Evolutionary conservation across 2,329 filamentous ascomycete genomes (phyloP).

Genomic region (Xylariales sp.): DNA sequence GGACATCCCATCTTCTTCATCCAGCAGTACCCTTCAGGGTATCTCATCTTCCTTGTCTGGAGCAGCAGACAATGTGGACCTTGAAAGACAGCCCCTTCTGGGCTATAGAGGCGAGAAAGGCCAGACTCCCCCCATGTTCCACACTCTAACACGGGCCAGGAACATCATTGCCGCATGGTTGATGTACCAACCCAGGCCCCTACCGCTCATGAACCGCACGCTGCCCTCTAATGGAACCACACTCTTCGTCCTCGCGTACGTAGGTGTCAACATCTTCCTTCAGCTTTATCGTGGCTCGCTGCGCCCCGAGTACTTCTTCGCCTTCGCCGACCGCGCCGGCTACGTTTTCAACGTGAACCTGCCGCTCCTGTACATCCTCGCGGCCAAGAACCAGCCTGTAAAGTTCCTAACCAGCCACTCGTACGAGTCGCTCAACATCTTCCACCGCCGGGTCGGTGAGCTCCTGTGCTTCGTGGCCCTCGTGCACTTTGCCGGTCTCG

Average conservation of each 20-base stretch:
- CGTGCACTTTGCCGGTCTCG: conserved; percentile 51
- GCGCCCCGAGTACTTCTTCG: conserved; percentile 44
- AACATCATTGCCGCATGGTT: conserved; percentile 25
- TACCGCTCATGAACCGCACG: conserved; percentile 52
- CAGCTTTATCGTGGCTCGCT: conserved; percentile 48
- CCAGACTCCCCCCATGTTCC: not conserved
- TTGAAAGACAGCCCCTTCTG: conserved; percentile 31
- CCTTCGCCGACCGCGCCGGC: conserved; percentile 54
- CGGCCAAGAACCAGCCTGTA: conserved; percentile 63
- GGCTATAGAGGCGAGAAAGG: not conserved
- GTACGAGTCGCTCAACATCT: conserved; percentile 62
- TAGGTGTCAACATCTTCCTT: conserved; percentile 54
- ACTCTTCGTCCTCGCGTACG: conserved; percentile 44
- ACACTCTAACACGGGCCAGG: conserved; percentile 3
- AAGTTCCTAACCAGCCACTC: conserved; percentile 57
- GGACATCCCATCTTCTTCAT: conserved; percentile 22
- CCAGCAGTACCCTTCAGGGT: conserved; percentile 27
- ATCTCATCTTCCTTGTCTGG: conserved; percentile 13
- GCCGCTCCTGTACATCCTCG: conserved; percentile 55
- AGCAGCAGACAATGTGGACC: conserved; percentile 21
- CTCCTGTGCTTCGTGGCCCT: conserved; percentile 55
- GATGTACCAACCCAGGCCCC: conserved; percentile 52
- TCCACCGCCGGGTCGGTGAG: conserved; percentile 61
- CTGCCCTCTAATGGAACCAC: conserved; percentile 55
- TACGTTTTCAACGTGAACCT: conserved; percentile 46